phyloP scores from a whole-genome alignment of 2,329 filamentous ascomycete species.

The Ophiostoma sp. region DNA sequence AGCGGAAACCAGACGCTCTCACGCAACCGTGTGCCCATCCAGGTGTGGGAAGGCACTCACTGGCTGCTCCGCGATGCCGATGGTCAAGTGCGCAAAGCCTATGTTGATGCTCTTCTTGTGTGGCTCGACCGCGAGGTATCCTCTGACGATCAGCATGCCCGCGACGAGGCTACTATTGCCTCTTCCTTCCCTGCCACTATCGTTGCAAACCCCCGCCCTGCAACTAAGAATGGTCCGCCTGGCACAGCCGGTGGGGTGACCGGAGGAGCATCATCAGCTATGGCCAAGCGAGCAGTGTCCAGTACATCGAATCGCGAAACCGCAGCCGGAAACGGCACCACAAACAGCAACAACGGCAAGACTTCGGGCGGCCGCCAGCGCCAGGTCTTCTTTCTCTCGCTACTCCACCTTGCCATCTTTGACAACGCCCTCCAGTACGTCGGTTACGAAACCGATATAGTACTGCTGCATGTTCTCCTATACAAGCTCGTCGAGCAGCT shows the following conservation, averaged over 20 bases:
- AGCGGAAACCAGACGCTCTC: constrained; percentile 58
- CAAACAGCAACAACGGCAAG: constrained; percentile 26
- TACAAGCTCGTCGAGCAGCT: constrained; percentile 67
- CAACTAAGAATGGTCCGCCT: constrained; percentile 35
- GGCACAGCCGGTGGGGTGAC: constrained; percentile 25
- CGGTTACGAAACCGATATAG: constrained; percentile 66
- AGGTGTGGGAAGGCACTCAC: constrained; percentile 94
- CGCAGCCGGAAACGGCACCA: constrained; percentile 56
- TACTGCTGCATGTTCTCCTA: constrained; percentile 71
- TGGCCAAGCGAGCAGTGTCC: background rate
- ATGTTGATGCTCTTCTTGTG: constrained; percentile 73
- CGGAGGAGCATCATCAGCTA: background rate
- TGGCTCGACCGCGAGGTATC: constrained; percentile 82
- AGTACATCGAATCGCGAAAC: constrained; percentile 54
- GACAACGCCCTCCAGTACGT: constrained; percentile 74
- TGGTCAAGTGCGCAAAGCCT: constrained; percentile 73
- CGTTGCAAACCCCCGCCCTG: constrained; percentile 39
- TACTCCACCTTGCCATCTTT: constrained; percentile 83
- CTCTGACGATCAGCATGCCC: constrained; percentile 56
- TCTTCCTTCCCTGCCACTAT: background rate
- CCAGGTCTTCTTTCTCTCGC: constrained; percentile 68
- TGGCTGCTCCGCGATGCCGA: constrained; percentile 82
- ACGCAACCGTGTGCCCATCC: constrained; percentile 68
- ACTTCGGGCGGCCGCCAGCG: constrained; percentile 37
- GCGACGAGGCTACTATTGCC: constrained; percentile 43